Conservation (phyloP, 306 rosid species). For the Sphenostylis stenocarpa region DNA sequence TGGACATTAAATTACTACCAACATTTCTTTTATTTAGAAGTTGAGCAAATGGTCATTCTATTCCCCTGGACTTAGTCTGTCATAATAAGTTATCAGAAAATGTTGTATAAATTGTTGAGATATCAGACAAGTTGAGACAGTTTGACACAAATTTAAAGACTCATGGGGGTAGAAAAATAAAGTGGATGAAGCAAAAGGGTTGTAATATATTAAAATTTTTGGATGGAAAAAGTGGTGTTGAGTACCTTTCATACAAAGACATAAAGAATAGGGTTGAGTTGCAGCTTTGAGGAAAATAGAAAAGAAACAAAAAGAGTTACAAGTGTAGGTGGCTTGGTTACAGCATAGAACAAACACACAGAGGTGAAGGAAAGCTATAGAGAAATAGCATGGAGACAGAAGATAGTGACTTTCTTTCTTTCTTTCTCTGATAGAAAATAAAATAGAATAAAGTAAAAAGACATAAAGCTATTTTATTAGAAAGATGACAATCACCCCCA, state of each 20-base stretch:
- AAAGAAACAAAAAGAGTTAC: slow-evolving; percentile 24
- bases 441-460: slow-evolving; percentile 33
- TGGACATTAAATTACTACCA: not conserved
- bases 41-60: not conserved
- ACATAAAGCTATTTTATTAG: slow-evolving; percentile 10
- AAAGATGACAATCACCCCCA: slow-evolving; percentile 25
- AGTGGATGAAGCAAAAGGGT: not conserved
- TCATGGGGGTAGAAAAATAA: not conserved
- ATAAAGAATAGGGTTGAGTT: slow-evolving; percentile 18
- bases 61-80: no score
- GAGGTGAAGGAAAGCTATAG: not conserved
- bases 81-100: no score
- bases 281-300: slow-evolving; percentile 23
- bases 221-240: not conserved
- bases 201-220: not conserved
- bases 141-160: no score
- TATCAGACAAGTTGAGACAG: no score
- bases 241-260: slow-evolving; percentile 7
- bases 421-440: not conserved
- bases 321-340: not conserved
- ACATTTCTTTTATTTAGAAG: not conserved
- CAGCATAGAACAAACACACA: not conserved
- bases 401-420: slow-evolving; percentile 23
- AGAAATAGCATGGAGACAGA: slow-evolving; percentile 8
- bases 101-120: no score